Evolutionary conservation across 306 rosid genomes (phyloP), one percentile per base, ranked within the genome.

Genomic region (Hylodesmum podocarpum): DNA sequence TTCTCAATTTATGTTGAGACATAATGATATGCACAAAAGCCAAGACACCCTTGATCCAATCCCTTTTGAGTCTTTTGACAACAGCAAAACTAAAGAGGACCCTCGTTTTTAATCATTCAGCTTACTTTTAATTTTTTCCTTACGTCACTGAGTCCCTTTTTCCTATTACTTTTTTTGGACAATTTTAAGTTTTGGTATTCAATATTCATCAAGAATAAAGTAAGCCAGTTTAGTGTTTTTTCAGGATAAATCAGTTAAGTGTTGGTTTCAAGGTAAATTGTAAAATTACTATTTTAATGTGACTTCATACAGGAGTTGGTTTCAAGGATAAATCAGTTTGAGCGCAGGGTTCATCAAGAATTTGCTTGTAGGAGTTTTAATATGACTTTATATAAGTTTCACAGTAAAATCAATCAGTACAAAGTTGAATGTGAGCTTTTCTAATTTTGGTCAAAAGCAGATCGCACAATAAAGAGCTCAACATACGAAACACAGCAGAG

Each of bases 21-120:
- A 75, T 70, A 84, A 84, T 75, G 79, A 84, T 79, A 62, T 31
- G 77, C 89, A 68, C 79, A 80, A 70, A 83, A 66, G 39, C 87
- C 83, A 63, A 78, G 33, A 85, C 66, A 51, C 67, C 58, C 73
- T n/a, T 63, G 58, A 37, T 75, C 70, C 73, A 78, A 81, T 0
- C 29, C 16, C 78, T 81, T 83, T 85, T 40, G 76, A 78, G 83
- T 64, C 88, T 85, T 78, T 85, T 78, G 37, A 81, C 86, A 47
- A 77, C 55, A 47, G 5, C 69, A 49, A 29, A 59, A 68, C 41
- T 55, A 74, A 73, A 81, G 77, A 70, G 67, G 33, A 43, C 36
- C 43, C 40, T 34, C 44, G 22, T 73, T 73, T 39, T 51, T 39
- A 11, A 58, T 44, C 61, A 41, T 73, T 54, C 69, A 73, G 31